These are phyloP conservation scores for Croton setiger DNA, from an alignment of 441 rosid genomes.

Conservation along the genomic window DNA sequence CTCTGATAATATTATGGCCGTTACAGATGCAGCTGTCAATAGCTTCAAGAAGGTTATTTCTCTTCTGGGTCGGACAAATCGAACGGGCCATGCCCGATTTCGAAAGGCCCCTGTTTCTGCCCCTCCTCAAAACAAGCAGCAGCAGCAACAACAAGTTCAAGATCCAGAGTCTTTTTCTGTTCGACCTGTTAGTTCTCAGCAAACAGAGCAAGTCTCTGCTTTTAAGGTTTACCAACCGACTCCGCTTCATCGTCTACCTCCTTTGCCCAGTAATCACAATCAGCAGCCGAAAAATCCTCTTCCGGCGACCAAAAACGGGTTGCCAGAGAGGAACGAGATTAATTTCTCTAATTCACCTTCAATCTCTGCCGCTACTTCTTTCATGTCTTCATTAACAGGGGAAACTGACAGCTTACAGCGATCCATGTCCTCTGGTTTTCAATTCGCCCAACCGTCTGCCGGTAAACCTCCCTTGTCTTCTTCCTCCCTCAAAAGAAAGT, in stretches of 20 bases:
- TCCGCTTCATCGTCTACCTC: constrained; percentile 65
- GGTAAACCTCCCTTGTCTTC: constrained; percentile 81
- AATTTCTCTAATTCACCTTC: constrained; percentile 52
- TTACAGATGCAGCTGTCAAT: constrained; percentile 65
- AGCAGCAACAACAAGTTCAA: constrained; percentile 20
- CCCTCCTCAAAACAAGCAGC: constrained; percentile 47
- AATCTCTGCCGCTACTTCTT: constrained; percentile 58
- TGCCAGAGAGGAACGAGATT: constrained; percentile 39
- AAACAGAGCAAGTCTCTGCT: constrained; percentile 50
- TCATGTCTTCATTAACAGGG: constrained; percentile 56
- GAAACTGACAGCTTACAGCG: constrained; percentile 34
- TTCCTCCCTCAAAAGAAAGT: constrained; percentile 55
- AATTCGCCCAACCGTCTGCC: constrained; percentile 43
- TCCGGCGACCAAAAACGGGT: constrained; percentile 24
- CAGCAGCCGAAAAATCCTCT: constrained; percentile 24
- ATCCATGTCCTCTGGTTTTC: constrained; percentile 48
- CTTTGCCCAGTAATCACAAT: constrained; percentile 50
- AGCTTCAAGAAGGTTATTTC: constrained; percentile 78
- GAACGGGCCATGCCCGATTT: constrained; percentile 87
- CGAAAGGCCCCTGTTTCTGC: constrained; percentile 57
- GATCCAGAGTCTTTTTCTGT: constrained; percentile 24
- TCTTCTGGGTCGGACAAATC: constrained; percentile 46
- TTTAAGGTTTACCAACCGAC: constrained; percentile 64
- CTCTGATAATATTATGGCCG: constrained; percentile 44
- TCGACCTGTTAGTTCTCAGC: constrained; percentile 21